Conservation (phyloP, 495 filamentous ascomycete genomes). For the Penicillium bialowiezense region DNA sequence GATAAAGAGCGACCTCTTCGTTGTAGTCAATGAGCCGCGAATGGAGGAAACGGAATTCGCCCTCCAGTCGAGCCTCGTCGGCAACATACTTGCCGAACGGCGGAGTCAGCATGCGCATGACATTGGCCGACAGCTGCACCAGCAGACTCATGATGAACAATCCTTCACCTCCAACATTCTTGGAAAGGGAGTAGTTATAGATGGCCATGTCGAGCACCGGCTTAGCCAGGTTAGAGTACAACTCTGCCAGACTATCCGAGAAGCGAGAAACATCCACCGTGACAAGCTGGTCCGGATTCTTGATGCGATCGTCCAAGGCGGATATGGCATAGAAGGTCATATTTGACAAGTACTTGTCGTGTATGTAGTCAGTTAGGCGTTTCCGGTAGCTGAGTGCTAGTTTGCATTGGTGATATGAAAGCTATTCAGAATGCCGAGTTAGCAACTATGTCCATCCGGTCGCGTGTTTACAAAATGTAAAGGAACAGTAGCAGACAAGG, state of each 20-base stretch:
- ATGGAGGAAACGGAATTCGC: slow-evolving; percentile 95
- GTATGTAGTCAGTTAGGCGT: slow-evolving; percentile 86
- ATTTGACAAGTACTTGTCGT: slow-evolving; percentile 87
- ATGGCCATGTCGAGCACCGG: slow-evolving; percentile 92
- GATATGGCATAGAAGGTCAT: slow-evolving; percentile 98
- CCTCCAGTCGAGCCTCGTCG: slow-evolving; percentile 90
- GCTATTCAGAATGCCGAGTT: slow-evolving; percentile 40
- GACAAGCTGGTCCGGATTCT: slow-evolving; percentile 97
- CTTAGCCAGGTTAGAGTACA: slow-evolving; percentile 98
- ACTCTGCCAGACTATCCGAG: slow-evolving; percentile 88
- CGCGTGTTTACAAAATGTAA: background rate
- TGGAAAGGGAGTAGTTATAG: slow-evolving; percentile 89
- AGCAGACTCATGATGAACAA: slow-evolving; percentile 90
- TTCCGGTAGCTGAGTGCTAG: slow-evolving; percentile 89
- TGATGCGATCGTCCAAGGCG: slow-evolving; percentile 93
- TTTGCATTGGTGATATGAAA: slow-evolving; percentile 97
- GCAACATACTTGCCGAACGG: slow-evolving; percentile 98
- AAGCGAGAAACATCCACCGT: slow-evolving; percentile 95
- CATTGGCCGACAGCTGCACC: slow-evolving; percentile 85
- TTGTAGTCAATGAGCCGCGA: slow-evolving; percentile 90
- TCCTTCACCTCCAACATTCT: slow-evolving; percentile 91
- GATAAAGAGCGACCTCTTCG: slow-evolving; percentile 91
- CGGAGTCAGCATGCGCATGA: slow-evolving; percentile 95
- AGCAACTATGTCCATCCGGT: slow-evolving; percentile 12
- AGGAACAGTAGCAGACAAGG: background rate